Conservation (phyloP, 1,139 yeast genomes). For the Groenewaldozyma sp. region DNA sequence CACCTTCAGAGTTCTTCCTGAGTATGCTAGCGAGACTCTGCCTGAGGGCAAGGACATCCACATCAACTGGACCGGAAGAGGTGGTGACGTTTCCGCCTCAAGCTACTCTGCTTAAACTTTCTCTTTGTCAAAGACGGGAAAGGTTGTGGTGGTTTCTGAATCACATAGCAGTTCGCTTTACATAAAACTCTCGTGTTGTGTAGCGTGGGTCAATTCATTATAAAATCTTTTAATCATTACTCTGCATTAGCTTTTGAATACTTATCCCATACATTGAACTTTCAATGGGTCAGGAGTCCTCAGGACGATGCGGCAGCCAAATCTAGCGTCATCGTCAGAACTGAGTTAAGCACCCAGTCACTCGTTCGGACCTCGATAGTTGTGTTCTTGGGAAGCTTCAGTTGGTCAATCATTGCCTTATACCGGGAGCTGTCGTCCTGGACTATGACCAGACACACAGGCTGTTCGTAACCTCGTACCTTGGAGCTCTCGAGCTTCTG, state of each 20-base stretch:
- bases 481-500: slow-evolving; percentile 7
- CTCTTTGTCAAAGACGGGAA: no score
- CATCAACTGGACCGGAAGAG: slow-evolving; percentile 99
- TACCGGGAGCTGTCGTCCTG: background rate
- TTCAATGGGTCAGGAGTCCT: no score
- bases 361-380: background rate
- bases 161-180: no score
- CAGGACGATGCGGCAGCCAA: no score
- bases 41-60: slow-evolving; percentile 82
- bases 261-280: background rate
- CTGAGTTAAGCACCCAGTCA: background rate
- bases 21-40: slow-evolving; percentile 62
- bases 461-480: background rate
- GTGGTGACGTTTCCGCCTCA: slow-evolving; percentile 94
- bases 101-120: slow-evolving; percentile 83
- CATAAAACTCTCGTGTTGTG: no score
- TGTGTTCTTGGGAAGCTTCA: background rate
- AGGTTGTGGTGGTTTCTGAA: no score
- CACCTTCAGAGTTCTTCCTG: slow-evolving; percentile 93
- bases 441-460: background rate
- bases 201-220: no score
- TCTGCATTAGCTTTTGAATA: background rate
- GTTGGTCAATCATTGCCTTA: background rate
- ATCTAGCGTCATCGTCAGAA: background rate
- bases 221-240: background rate